phyloP scores from a whole-genome alignment of 176 grass and related monocot species.

The Bothriochloa decipiens region DNA sequence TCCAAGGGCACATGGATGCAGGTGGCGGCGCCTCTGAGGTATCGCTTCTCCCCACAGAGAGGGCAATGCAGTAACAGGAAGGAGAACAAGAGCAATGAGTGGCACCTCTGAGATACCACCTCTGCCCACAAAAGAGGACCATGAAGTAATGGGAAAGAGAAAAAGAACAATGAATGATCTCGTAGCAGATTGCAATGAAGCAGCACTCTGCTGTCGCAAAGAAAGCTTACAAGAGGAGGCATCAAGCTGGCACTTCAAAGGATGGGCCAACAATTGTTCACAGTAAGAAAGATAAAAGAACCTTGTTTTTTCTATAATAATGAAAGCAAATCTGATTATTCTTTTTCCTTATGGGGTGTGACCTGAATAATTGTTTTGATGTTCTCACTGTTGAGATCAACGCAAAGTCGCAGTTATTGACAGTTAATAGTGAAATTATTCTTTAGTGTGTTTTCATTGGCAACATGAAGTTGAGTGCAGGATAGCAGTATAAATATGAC shows the following conservation, averaged over 20 bases:
- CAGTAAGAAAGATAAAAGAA: slow-evolving; percentile 40
- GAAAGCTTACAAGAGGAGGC: slow-evolving; percentile 26
- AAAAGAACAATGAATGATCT: background rate
- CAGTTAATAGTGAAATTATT: slow-evolving; percentile 7
- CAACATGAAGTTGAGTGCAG: background rate
- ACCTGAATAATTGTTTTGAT: slow-evolving; percentile 22
- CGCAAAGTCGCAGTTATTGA: background rate
- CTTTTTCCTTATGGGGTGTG: background rate
- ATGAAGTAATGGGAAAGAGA: no score
- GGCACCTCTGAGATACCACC: no score
- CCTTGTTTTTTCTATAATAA: background rate
- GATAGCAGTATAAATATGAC: slow-evolving; percentile 17
- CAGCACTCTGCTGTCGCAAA: background rate
- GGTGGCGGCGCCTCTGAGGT: background rate
- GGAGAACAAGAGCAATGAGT: slow-evolving; percentile 15
- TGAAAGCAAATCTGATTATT: background rate
- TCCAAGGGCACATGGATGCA: background rate
- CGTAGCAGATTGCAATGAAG: background rate
- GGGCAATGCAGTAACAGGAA: slow-evolving; percentile 22
- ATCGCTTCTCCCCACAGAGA: slow-evolving; percentile 2
- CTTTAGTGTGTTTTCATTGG: slow-evolving; percentile 20
- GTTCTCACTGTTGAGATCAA: background rate
- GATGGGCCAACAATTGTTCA: background rate
- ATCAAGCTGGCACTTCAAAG: slow-evolving; percentile 34
- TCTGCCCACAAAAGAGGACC: no score